phyloP scores from a whole-genome alignment of 2,329 filamentous ascomycete genomes.

The Trichoderma lentiforme region DNA sequence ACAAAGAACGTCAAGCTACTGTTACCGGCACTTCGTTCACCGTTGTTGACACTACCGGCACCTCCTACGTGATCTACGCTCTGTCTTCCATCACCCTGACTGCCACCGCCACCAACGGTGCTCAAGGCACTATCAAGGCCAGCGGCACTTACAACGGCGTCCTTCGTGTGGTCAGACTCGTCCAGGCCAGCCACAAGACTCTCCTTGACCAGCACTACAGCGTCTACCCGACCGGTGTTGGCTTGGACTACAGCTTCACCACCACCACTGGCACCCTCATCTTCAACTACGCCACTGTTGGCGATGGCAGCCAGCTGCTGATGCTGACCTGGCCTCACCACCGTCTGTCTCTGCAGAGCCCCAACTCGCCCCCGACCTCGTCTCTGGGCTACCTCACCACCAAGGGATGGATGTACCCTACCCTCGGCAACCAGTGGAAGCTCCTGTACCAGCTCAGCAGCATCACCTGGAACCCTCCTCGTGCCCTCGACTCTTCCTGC shows the following conservation, averaged over 20 bases:
- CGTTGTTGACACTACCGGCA: constrained; percentile 24
- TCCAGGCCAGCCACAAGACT: constrained; percentile 22
- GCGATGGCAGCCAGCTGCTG: constrained; percentile 22
- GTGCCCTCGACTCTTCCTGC: constrained; percentile 24
- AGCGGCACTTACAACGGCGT: constrained; percentile 21
- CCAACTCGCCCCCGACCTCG: constrained; percentile 22
- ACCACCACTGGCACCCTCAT: constrained; percentile 22
- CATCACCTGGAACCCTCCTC: constrained; percentile 26
- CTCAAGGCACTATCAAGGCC: constrained; percentile 22
- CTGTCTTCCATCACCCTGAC: constrained; percentile 24
- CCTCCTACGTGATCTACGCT: constrained; percentile 24
- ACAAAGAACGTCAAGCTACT: constrained; percentile 9
- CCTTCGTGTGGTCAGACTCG: constrained; percentile 24
- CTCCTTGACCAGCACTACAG: constrained; percentile 24
- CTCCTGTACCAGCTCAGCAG: constrained; percentile 23
- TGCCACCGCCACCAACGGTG: constrained; percentile 20
- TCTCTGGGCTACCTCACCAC: constrained; percentile 25
- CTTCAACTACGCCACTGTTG: constrained; percentile 25
- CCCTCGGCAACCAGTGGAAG: constrained; percentile 24
- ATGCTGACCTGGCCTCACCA: constrained; percentile 28
- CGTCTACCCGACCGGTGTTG: constrained; percentile 23
- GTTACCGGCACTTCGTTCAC: constrained; percentile 25
- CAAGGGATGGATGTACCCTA: constrained; percentile 28
- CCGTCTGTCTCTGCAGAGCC: constrained; percentile 22
- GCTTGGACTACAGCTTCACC: constrained; percentile 24